phyloP scores from a whole-genome alignment of 768 basidiomycete genomes.

The Calocybe cyanea region DNA sequence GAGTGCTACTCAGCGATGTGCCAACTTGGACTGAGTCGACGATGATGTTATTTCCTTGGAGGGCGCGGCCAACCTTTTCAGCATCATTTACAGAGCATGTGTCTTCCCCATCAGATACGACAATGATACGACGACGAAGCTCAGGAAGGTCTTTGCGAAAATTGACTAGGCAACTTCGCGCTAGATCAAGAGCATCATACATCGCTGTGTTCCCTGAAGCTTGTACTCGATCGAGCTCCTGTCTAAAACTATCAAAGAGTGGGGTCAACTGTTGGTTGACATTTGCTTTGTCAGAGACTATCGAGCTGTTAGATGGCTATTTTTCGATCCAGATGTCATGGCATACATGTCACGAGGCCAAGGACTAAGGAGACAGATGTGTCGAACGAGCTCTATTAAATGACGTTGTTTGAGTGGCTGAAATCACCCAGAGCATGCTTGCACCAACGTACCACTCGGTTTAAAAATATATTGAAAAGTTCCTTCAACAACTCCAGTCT shows the following conservation, averaged over 20 bases:
- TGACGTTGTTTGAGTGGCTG: neutral
- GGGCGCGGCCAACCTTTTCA: conserved; percentile 17
- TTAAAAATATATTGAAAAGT: conserved; percentile 25
- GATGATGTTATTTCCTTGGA: conserved; percentile 17
- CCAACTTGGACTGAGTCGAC: conserved; percentile 29
- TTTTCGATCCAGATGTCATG: neutral
- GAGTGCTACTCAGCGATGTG: conserved; percentile 6
- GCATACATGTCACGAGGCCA: conserved; percentile 25
- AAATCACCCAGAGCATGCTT: neutral
- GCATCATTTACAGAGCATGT: conserved; percentile 17
- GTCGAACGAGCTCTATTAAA: conserved; percentile 24
- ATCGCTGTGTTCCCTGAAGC: conserved; percentile 23
- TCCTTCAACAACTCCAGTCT: conserved; percentile 23
- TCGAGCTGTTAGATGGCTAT: neutral
- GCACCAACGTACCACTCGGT: conserved; percentile 26
- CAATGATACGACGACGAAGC: conserved; percentile 22
- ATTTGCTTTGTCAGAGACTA: conserved; percentile 20
- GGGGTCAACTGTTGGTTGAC: conserved; percentile 21
- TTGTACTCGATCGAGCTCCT: conserved; percentile 13
- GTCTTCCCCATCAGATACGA: conserved; percentile 26
- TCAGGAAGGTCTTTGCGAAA: conserved; percentile 21
- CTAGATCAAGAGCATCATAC: conserved; percentile 24
- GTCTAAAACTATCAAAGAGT: conserved; percentile 23
- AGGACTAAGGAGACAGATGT: conserved; percentile 23
- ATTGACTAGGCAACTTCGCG: conserved; percentile 16